phyloP scores from a whole-genome alignment of 768 basidiomycete genomes.

The Serendipita sp. region DNA sequence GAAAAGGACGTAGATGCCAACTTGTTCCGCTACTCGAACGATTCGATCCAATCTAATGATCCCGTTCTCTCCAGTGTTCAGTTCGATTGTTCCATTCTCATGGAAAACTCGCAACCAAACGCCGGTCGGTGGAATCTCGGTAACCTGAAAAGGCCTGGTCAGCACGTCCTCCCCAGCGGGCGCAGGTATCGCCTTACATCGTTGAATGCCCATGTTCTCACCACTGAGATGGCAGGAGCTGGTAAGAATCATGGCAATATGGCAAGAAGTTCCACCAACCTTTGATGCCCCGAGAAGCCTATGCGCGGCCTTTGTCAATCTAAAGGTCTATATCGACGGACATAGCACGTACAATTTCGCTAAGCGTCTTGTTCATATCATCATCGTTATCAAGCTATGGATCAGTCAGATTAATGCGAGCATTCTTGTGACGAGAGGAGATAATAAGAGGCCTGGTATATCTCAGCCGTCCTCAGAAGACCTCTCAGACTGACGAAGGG shows the following conservation, averaged over 20 bases:
- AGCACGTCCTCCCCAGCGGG: slow-evolving; percentile 29
- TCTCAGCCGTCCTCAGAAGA: too few relatives aligned
- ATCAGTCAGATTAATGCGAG: too few relatives aligned
- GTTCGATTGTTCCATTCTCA: slow-evolving; percentile 33
- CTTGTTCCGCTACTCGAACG: slow-evolving; percentile 35
- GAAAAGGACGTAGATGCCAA: slow-evolving; percentile 35
- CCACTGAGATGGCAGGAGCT: slow-evolving; percentile 32
- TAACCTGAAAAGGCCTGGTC: background rate
- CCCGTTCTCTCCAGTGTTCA: slow-evolving; percentile 48
- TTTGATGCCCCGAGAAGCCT: background rate
- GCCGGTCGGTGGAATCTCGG: background rate
- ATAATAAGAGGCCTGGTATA: too few relatives aligned
- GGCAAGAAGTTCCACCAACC: background rate
- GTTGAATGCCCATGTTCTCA: slow-evolving; percentile 63
- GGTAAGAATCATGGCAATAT: background rate
- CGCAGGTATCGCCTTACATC: slow-evolving; percentile 25
- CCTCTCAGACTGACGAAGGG: too few relatives aligned
- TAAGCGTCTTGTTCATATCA: slow-evolving; percentile 43
- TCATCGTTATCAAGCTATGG: slow-evolving; percentile 30
- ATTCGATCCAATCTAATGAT: slow-evolving; percentile 48
- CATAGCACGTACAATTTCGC: slow-evolving; percentile 28
- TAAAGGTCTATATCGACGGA: background rate
- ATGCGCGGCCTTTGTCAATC: background rate
- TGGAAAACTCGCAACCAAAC: slow-evolving; percentile 29
- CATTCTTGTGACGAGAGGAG: too few relatives aligned